Percentiles rank a stretch among this genome's conserved stretches.
Conservation (phyloP, 768 basidiomycete species). For the Lactarius tabidus region DNA sequence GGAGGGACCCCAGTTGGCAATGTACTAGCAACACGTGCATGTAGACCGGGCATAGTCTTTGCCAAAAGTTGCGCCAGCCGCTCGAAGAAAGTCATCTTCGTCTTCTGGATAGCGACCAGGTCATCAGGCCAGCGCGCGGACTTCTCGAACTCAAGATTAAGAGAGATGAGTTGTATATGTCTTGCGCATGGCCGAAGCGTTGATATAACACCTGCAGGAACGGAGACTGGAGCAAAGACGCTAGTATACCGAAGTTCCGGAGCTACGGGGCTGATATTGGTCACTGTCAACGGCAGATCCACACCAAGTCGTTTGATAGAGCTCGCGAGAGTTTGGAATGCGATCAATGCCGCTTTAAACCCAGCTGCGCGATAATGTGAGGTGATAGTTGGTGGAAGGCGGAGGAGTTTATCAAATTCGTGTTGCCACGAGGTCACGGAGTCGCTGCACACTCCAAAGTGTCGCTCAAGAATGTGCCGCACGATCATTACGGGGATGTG, state of each 20-base stretch:
- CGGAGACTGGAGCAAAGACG: slow-evolving; percentile 73
- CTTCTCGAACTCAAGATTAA: slow-evolving; percentile 87
- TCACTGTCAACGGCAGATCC: slow-evolving; percentile 69
- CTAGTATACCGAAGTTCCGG: slow-evolving; percentile 79
- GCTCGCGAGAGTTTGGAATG: slow-evolving; percentile 77
- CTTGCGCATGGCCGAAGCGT: slow-evolving; percentile 56
- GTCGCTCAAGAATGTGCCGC: slow-evolving; percentile 64
- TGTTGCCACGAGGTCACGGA: slow-evolving; percentile 56
- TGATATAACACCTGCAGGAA: slow-evolving; percentile 50
- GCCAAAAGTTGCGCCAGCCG: slow-evolving; percentile 66
- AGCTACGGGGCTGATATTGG: slow-evolving; percentile 71
- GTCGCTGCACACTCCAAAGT: slow-evolving; percentile 62
- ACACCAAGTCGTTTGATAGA: slow-evolving; percentile 69
- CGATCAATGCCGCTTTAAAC: slow-evolving; percentile 68
- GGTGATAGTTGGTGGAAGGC: slow-evolving; percentile 54
- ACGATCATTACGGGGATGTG: slow-evolving; percentile 75
- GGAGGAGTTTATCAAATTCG: slow-evolving; percentile 53
- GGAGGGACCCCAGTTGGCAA: slow-evolving; percentile 45
- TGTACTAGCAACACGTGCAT: slow-evolving; percentile 56
- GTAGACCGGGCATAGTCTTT: slow-evolving; percentile 46
- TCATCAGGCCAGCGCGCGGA: slow-evolving; percentile 96
- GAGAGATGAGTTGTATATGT: slow-evolving; percentile 64
- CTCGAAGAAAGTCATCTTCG: slow-evolving; percentile 91
- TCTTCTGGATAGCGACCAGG: slow-evolving; percentile 84
- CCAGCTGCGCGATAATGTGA: slow-evolving; percentile 43